Percentiles rank a stretch among this genome's conserved stretches.
Evolutionary conservation across 1,284 basidiomycete genomes (phyloP).

Genomic region (Chiua sp.): DNA sequence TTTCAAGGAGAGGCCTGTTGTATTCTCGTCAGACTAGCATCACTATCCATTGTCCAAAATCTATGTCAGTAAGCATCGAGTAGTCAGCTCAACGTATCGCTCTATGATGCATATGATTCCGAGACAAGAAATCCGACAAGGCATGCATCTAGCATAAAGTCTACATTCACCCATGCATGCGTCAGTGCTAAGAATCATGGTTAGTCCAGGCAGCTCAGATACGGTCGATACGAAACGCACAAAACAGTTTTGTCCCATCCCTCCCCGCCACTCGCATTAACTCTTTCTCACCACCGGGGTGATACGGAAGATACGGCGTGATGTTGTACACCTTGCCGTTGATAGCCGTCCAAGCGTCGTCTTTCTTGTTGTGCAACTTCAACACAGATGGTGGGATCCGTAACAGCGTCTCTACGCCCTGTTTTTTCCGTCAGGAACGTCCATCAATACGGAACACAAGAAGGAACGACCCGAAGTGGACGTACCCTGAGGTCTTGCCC

Average conservation of each 20-base stretch:
- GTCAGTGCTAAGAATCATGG: conserved; percentile 33
- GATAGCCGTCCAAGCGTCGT: conserved; percentile 95
- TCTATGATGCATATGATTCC: conserved; percentile 51
- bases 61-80: not conserved
- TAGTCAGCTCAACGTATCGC: not conserved
- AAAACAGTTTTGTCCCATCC: conserved; percentile 94
- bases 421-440: not conserved
- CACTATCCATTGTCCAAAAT: too few species aligned
- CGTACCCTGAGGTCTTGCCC: conserved; percentile 78
- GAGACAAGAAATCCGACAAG: conserved; percentile 88
- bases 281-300: conserved; percentile 94
- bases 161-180: conserved; percentile 95
- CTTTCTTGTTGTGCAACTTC: conserved; percentile 81
- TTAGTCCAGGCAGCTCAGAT: conserved; percentile 11
- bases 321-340: conserved; percentile 98
- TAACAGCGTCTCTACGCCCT: conserved; percentile 70
- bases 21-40: too few species aligned
- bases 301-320: conserved; percentile 90
- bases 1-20: not conserved
- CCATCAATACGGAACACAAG: not conserved
- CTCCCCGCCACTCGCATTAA: conserved; percentile 96
- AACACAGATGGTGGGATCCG: conserved; percentile 87
- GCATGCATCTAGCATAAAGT: conserved; percentile 93
- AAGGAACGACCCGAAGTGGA: not conserved
- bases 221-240: conserved; percentile 50